Percentiles rank a stretch among this genome's conserved stretches.
Conservation (phyloP, 139 green algal genomes). For the Volvox africanus region DNA sequence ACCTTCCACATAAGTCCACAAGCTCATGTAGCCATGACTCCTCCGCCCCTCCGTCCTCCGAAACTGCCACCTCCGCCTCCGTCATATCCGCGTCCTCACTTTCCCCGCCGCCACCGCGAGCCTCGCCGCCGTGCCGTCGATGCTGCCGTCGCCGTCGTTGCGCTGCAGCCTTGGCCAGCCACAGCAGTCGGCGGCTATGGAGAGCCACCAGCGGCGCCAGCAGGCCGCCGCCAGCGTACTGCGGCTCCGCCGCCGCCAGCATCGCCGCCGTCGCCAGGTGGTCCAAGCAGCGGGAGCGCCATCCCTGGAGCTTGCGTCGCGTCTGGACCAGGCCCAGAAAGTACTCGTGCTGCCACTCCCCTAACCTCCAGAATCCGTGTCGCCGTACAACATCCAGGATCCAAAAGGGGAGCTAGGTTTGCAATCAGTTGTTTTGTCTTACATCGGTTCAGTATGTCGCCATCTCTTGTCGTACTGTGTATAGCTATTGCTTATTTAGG, state of each 20-base stretch:
- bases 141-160: neutral
- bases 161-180: slow-evolving; percentile 23
- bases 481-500: no score
- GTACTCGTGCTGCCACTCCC: slow-evolving; percentile 39
- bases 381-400: no score
- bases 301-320: slow-evolving; percentile 10
- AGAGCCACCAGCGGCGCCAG: slow-evolving; percentile 39
- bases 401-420: no score
- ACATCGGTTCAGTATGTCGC: no score
- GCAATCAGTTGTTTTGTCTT: no score
- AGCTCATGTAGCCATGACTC: neutral
- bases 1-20: slow-evolving; percentile 18
- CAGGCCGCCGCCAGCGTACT: slow-evolving; percentile 27
- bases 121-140: neutral
- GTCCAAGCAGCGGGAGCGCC: slow-evolving; percentile 33
- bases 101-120: neutral
- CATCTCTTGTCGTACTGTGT: no score
- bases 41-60: neutral
- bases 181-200: slow-evolving; percentile 24
- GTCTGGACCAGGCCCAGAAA: slow-evolving; percentile 1
- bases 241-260: neutral
- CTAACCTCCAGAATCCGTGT: neutral
- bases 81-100: neutral
- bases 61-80: neutral
- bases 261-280: slow-evolving; percentile 14